Base-by-base conservation (phyloP, 2,329 filamentous ascomycete genomes). In the Nemania bipapillata region DNA sequence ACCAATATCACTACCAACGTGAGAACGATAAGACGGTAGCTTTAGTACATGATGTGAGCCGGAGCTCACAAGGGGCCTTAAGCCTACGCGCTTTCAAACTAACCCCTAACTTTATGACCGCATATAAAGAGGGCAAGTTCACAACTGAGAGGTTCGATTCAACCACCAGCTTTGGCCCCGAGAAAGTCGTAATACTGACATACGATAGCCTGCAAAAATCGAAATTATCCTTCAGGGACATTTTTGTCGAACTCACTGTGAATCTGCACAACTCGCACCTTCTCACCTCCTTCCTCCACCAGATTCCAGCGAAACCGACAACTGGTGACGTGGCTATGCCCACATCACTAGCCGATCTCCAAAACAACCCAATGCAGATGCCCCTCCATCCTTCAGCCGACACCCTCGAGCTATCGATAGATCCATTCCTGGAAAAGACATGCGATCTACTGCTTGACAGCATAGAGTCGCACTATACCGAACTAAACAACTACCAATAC, bases 401-500 rank as follows among this genome's bases (percentile, higher is more conserved):
- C 77, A 90, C 89, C 72, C 90, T 99, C 66, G 93, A 97, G 76
- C 90, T 99, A 71, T 93, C 92, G 73, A 96, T 98, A 81, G 96
- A 99, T 80, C 96, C 96, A 35, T 97, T 96, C 87, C 90, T 99
- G 55, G 95, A 98, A 87, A 97, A 97, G 89, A 97, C 95, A 60
- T 97, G 94, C 84, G 95, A 99, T 79, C 89, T 97, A 74, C 89
- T 99, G 65, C 90, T 98, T 71, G 96, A 99, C 79, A 94, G 92
- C 85, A 97, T 99, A 80, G 96, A 99, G 86, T 91, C 92, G 64
- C 96, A 99, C 86, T 96, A 98, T 85, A 97, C 94, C 69, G 96
- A 99, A 83, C 91, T 97, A 80, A 98, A 98, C 89, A 99, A 99
- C 88, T 96, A 96, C 85, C 94, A 97, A 82, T 89, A 88, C 87